phyloP scores from a whole-genome alignment of 163 green algal genomes.

The Prototheca wickerhamii region DNA sequence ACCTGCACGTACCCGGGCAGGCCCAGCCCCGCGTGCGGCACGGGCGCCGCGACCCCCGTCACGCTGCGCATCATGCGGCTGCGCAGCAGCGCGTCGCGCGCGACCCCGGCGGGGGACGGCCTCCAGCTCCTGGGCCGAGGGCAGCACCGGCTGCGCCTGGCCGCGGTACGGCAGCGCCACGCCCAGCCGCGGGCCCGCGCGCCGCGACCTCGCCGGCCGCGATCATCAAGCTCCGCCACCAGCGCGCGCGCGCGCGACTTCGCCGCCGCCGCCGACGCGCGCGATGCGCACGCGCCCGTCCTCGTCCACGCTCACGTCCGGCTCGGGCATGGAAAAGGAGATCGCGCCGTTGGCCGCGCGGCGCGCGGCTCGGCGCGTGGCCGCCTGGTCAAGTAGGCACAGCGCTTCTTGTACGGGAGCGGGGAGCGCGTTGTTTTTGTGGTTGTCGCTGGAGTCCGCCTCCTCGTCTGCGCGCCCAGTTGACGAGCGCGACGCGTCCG shows the following conservation, averaged over 20 bases:
- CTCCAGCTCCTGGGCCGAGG: slow-evolving; percentile 29
- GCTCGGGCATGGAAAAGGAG: slow-evolving; percentile 49
- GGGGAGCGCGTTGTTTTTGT: too few species aligned
- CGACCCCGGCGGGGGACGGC: slow-evolving; percentile 45
- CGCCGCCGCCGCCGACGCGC: slow-evolving; percentile 7
- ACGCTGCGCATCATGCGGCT: slow-evolving; percentile 57
- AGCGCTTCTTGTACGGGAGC: too few species aligned
- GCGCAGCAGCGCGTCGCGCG: slow-evolving; percentile 41
- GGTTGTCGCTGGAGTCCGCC: too few species aligned
- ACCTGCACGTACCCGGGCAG: slow-evolving; percentile 84
- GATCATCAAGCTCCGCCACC: slow-evolving; percentile 70
- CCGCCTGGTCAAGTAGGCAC: too few species aligned
- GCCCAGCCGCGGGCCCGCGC: slow-evolving; percentile 20
- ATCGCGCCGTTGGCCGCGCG: slow-evolving; percentile 38
- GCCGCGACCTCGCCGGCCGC: slow-evolving; percentile 51
- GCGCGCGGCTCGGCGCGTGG: slow-evolving; percentile 15
- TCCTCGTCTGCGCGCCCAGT: too few species aligned
- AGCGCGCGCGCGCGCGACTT: slow-evolving; percentile 18
- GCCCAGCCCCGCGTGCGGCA: slow-evolving; percentile 64
- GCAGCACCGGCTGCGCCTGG: slow-evolving; percentile 40
- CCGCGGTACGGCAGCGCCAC: slow-evolving; percentile 68
- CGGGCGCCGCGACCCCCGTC: slow-evolving; percentile 16
- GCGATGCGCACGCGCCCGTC: background rate
- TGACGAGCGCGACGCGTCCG: too few species aligned
- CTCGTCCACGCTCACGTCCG: slow-evolving; percentile 30